Base-by-base conservation (phyloP, 768 basidiomycete species). In the Mycena vitilis region DNA sequence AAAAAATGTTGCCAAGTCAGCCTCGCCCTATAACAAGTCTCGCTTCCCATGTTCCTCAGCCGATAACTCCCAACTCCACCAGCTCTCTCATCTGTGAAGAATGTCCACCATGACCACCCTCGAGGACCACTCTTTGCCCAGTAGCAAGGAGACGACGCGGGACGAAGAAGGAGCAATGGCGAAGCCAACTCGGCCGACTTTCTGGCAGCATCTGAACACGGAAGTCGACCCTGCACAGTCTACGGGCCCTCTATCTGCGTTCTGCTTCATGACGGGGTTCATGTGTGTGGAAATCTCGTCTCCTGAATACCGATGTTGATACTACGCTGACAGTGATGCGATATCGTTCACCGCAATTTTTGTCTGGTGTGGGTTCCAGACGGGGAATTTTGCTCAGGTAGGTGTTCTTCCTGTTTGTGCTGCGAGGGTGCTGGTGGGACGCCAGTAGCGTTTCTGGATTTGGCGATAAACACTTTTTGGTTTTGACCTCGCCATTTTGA, bases 321-420 rank as follows among this genome's bases (percentile, higher is more conserved):
- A 5, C 2, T 30, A 30, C 30, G 30, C 30, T 48, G 54, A 38
- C 69, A 94, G 92, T 16, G 90, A 92, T 73, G 86, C 87, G 2
- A 82, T 94, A 36, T 89, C 88, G 4, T 95, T 95, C 81, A 88
- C 91, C 51, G 91, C 94, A 2, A 82, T 93, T 54, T 95, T 89
- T 77, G 88, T 95, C 15, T 95, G 94, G 92, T 92, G 90, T 77
- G 93, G 90, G 16, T 95, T 94, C 78, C 93, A 95, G 78, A 94
- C 93, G 0, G 93, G 91, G 59, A 93, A 93, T 75, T 88, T 88
- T 71, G 84, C 88, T 12, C 90, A 91, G 82, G 89, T 90, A 73
- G 64, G 79, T 59, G 6, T 69, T 25, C 44, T 45, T 45, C 6
- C 5, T 7, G 3, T 45, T 45, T 45, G 44, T 45, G 6, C 15